Base-by-base conservation (phyloP, 2,329 filamentous ascomycete genomes). In the Diplocarpon mali region DNA sequence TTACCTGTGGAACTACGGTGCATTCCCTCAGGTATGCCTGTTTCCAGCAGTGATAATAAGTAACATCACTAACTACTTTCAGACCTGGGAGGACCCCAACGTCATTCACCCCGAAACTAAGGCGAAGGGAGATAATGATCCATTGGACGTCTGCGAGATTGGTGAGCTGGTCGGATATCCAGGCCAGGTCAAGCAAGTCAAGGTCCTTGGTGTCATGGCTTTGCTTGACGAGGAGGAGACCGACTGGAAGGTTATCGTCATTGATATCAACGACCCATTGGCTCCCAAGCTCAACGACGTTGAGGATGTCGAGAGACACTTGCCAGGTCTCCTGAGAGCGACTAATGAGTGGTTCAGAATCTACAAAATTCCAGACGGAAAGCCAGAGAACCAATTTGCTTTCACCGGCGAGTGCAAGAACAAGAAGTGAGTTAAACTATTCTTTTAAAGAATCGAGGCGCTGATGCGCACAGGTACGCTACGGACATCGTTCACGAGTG, bases 321-420 rank as follows among this genome's bases (percentile, higher is more conserved):
- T 98, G 47, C 92, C 92, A 50, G 92, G 92, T 60, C 86, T 98
- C 49, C 78, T 98, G 67, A 85, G 92, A 58, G 92, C 92, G 65
- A 96, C 90, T 65, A 98, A 98, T 66, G 92, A 98, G 76, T 98
- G 92, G 92, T 98, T 98, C 88, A 88, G 92, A 69, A 98, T 98
- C 80, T 98, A 98, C 84, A 98, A 98, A 79, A 98, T 98, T 71
- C 92, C 92, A 65, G 92, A 98, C 66, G 92, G 92, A 76, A 98
- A 98, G 88, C 89, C 90, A 62, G 92, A 98, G 84, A 98, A 98
- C 81, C 92, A 96, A 75, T 98, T 98, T 65, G 92, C 92, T 62
- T 98, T 98, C 76, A 95, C 89, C 49, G 92, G 92, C 74, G 92
- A 98, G 77, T 96, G 90, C 85, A 98, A 98, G 84, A 98, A 98